Percentiles rank a stretch among this genome's conserved stretches.
These are phyloP conservation scores for Boletus edulis DNA, from an alignment of 768 basidiomycete species.

Conservation along the genomic window DNA sequence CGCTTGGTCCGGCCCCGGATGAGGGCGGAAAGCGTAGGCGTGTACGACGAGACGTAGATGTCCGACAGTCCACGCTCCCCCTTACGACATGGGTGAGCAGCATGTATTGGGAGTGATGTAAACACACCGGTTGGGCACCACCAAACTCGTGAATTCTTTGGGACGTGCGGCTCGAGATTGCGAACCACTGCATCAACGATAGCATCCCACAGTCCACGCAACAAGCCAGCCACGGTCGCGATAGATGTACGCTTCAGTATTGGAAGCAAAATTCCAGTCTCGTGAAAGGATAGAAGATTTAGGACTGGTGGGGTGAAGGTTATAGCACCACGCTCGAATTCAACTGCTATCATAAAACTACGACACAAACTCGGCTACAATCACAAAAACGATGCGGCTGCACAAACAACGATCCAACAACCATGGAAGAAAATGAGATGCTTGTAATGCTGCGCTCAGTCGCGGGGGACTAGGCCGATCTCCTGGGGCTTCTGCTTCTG, in stretches of 20 bases:
- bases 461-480: too few species aligned
- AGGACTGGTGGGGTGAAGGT: too few species aligned
- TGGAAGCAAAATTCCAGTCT: too few species aligned
- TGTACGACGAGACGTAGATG: constrained; percentile 31
- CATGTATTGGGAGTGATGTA: constrained; percentile 29
- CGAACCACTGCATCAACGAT: constrained; percentile 23
- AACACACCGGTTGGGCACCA: constrained; percentile 30
- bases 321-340: too few species aligned
- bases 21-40: constrained; percentile 28
- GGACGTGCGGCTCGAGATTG: constrained; percentile 12
- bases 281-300: too few species aligned
- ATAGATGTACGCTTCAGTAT: too few species aligned
- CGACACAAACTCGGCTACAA: not conserved
- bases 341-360: constrained; percentile 3
- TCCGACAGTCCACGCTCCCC: constrained; percentile 19
- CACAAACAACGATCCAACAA: too few species aligned
- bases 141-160: constrained; percentile 26
- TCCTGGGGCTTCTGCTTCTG: too few species aligned
- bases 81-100: constrained; percentile 19
- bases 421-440: too few species aligned
- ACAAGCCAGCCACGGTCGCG: not conserved
- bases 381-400: too few species aligned
- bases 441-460: too few species aligned
- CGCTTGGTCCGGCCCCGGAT: constrained; percentile 14
- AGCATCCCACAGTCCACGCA: constrained; percentile 26